phyloP scores from a whole-genome alignment of 306 rosid species.

The Cicer arietinum region DNA sequence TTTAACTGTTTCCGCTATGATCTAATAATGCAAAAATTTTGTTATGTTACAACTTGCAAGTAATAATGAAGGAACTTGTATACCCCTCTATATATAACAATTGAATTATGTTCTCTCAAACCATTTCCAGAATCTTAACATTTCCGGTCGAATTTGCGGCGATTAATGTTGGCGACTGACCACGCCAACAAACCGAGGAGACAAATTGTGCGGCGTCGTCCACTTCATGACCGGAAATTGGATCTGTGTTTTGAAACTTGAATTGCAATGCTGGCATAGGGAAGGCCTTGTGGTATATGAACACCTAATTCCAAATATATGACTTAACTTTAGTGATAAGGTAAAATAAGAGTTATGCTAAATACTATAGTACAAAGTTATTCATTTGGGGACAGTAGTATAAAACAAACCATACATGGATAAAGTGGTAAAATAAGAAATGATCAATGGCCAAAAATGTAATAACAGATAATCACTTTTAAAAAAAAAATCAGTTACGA shows the following conservation, averaged over 20 bases:
- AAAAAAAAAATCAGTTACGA: too few species aligned
- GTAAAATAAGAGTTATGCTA: too few species aligned
- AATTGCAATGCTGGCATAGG: conserved; percentile 94
- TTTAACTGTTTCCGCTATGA: conserved; percentile 60
- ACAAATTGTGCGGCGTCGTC: conserved; percentile 80
- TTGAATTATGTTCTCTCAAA: conserved; percentile 53
- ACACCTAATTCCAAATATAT: conserved; percentile 66
- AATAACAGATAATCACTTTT: too few species aligned
- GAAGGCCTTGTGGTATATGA: conserved; percentile 94
- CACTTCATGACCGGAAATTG: conserved; percentile 70
- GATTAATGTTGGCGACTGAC: conserved; percentile 79
- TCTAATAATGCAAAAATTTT: conserved; percentile 69
- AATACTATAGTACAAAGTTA: too few species aligned
- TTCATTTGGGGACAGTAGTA: too few species aligned
- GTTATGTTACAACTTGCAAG: conserved; percentile 58
- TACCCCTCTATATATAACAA: conserved; percentile 47
- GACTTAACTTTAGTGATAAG: conserved; percentile 20
- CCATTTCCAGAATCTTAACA: conserved; percentile 95
- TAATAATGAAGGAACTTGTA: conserved; percentile 51
- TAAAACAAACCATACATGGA: too few species aligned
- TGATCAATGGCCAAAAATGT: too few species aligned
- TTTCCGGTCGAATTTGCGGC: conserved; percentile 97
- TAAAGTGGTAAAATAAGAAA: too few species aligned
- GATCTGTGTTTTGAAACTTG: conserved; percentile 82
- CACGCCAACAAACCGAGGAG: conserved; percentile 94